Base-by-base conservation (phyloP, 2,329 filamentous ascomycete genomes). In the Fusarium paranaense region DNA sequence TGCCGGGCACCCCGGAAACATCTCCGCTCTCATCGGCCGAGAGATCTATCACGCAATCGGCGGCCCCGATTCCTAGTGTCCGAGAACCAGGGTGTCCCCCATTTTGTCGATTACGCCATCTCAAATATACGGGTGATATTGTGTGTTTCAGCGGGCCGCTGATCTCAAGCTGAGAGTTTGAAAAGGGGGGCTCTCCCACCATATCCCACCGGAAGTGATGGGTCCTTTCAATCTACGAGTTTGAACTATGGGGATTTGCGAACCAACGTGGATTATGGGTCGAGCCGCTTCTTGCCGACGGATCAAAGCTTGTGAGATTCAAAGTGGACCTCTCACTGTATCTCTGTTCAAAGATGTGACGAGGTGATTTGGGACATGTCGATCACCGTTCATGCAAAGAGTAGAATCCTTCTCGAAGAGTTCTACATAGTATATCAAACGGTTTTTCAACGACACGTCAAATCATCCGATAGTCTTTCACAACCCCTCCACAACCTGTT, bases 1-100 rank as follows among this genome's bases (percentile, higher is more conserved):
- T 4, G 4, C 27, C 47, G 47, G 18, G 9, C 6, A 13, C 27
- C 54, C 54, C 54, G 32, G 33, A 37, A 57, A 37, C 11, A 57
- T 57, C 33, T 57, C 54, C 54, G 54, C 54, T 57, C 20, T 57
- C 54, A 37, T 37, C 54, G 33, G 54, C 54, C 33, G 54, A 57
- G 20, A 54, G 54, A 57, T 57, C 54, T 57, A 37, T n/a, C 54
- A 57, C 54, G 54, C 54, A 57, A 57, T 57, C 54, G 54, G 33
- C 33, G 54, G 54, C 54, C 33, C 54, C 18, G 54, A 57, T 57
- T 57, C 54, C 54, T 57, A 57, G 54, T 57, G 16, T 25, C 54
- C 54, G 52, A 14, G 32, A 35, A 30, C 47, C 25, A 13, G 47
- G 47, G 47, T 20, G 20, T 16, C 11, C 32, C n/a, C 54, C 54